Evolutionary conservation across 1,139 yeast species (phyloP), one percentile per base, ranked within the genome.

Genomic region (Fermentozyma sake): DNA sequence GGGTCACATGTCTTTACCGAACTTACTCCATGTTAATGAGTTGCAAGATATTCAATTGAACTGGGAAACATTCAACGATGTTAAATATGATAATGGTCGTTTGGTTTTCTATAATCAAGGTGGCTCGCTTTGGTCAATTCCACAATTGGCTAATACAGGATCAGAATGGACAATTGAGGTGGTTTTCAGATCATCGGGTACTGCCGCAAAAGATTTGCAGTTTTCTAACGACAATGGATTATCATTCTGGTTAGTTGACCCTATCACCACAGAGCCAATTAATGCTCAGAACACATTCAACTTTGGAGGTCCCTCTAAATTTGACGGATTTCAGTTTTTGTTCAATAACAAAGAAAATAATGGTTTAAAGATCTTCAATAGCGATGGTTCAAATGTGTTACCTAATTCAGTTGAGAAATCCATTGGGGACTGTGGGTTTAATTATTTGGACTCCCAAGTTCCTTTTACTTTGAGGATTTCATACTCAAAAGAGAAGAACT

Each of bases 401-500:
- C 29, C 25, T 7, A 44, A 42, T 16, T 27, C 28, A 5, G 15
- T 35, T 12, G 50, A 52, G 6, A 55, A 55, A 14, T 48, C 76
- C 0, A 55, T 78, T 38, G 82, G 80, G 0, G 62, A 69, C n/a
- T 79, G 85, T 56, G 54, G 61, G 12, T 55, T 77, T 42, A 61
- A 68, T 10, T 81, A 71, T 44, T 78, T 80, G 47, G 78, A 75
- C 41, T 75, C 85, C 0, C 72, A 73, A 37, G 82, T 80, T 6
- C 91, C 93, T 6, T 61, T 72, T 20, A 78, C 83, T 1, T 31
- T 80, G n/a, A 70, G 87, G 52, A 42, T 81, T 9, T 72, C 81
- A 3, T 80, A 79, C 42, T 68, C 76, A 18, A 51, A 55, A n/a
- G 20, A 36, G 1, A 37, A 39, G 16, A 58, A 61, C 17, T 52